Base-by-base conservation (phyloP, 73 alveolate genomes). In the Effrenium voratum region DNA sequence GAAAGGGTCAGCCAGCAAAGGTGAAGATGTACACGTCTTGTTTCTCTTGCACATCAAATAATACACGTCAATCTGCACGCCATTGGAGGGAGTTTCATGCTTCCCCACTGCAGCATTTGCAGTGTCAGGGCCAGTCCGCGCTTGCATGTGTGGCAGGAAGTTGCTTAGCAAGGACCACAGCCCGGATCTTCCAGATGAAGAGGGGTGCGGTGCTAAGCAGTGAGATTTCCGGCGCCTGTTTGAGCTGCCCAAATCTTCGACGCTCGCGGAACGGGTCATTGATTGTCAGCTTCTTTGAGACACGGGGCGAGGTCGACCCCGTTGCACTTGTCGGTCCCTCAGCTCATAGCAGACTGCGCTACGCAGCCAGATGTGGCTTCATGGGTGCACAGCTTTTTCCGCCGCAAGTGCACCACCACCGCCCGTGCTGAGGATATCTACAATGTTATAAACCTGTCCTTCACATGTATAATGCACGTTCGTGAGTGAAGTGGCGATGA, bases 101-200 rank as follows among this genome's bases (percentile, higher is more conserved):
- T 22, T 55, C 22, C 30, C 22, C 68, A 22, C 30, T 22, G 30
- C 30, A 55, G 68, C 22, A 22, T 12, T 8, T 52, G 63, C 63
- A 52, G 63, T 19, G 63, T 12, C 63, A 52, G 63, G 63, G 26
- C 63, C 63, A 52, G 63, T 19, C 8, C 26, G 8, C 63, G 63
- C 8, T 8, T 52, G 63, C 8, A 52, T 52, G 26, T 19, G 40
- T 70, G 32, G 10, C 87, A 90, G 96, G 96, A 90, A 45, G 36
- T 75, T 90, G 28, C 41, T 90, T 73, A 73, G 52, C n/a, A 45
- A 75, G 46, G 88, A 50, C 34, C 92, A 90, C 77, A 90, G 97
- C 45, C 97, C 97, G 28, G 97, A 90, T 79, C 97, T 90, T 32
- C 97, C 97, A 38, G 97, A 90, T 90, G 97, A 90, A 55, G 97